A percentile compares a stretch with the other conserved stretches of the same genome.
These are phyloP conservation scores for Sambucus nigra DNA, from an alignment of 129 eudicot genomes.

Conservation along the genomic window DNA sequence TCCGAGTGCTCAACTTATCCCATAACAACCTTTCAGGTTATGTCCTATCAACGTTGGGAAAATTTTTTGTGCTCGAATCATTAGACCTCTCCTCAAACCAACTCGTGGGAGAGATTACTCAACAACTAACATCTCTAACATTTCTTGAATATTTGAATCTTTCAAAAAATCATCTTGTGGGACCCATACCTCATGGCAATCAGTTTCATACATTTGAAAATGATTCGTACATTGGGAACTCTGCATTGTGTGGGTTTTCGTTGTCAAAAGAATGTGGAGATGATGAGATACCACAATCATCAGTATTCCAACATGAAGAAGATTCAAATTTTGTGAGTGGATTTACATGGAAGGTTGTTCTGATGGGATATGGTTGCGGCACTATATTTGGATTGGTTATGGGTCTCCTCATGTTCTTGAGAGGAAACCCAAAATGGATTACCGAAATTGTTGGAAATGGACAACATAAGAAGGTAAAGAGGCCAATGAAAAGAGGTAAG, in stretches of 20 bases:
- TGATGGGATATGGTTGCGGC: constrained; percentile 23
- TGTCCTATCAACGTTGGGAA: too few species aligned
- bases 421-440: not conserved
- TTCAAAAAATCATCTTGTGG: too few species aligned
- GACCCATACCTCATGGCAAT: too few species aligned
- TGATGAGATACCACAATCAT: not conserved
- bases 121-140: too few species aligned
- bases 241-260: constrained; percentile 10
- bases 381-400: not conserved
- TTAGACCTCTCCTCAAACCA: too few species aligned
- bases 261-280: not conserved
- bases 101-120: too few species aligned
- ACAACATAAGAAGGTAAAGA: not conserved
- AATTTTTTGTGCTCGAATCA: too few species aligned
- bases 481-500: not conserved
- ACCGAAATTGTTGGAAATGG: not conserved
- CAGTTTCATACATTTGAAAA: too few species aligned
- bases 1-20: too few species aligned
- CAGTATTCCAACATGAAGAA: not conserved
- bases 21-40: too few species aligned
- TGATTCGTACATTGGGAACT: constrained; percentile 4
- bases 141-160: too few species aligned
- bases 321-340: constrained; percentile 4
- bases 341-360: constrained; percentile 15
- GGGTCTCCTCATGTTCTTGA: constrained; percentile 3